phyloP scores from a whole-genome alignment of 108 stramenopile genomes.

The Nannochloropsis gaditana region DNA sequence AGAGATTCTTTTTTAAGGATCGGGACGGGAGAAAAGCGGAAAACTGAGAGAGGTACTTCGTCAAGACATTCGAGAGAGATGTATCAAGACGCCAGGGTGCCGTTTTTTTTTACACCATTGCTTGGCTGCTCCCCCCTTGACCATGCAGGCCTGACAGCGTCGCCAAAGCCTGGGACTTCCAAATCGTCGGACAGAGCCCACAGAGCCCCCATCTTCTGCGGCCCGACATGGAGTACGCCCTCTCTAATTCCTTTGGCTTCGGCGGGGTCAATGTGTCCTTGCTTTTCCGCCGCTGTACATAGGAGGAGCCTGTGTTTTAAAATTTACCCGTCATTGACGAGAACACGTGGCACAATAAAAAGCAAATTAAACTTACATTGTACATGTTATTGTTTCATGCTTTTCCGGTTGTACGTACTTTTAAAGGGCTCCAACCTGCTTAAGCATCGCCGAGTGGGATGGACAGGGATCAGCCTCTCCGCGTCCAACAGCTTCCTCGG shows the following conservation, averaged over 20 bases:
- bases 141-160: not conserved
- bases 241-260: conserved; percentile 91
- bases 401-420: not conserved
- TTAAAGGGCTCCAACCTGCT: conserved; percentile 18
- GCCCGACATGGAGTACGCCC: not conserved
- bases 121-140: no score
- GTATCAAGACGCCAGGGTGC: not conserved
- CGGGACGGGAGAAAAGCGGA: no score
- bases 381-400: not conserved
- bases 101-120: no score
- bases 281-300: conserved; percentile 55
- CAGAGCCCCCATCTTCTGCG: not conserved
- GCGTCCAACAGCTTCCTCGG: conserved; percentile 22
- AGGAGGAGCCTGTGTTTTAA: not conserved
- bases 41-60: no score
- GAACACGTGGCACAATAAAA: no score
- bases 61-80: not conserved
- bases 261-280: conserved; percentile 95
- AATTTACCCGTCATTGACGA: not conserved
- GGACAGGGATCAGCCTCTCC: conserved; percentile 40
- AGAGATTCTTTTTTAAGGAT: conserved; percentile 45
- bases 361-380: no score
- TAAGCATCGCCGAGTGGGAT: conserved; percentile 41
- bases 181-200: not conserved
- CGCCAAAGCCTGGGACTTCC: not conserved